A percentile compares a stretch with the other conserved stretches of the same genome.
phyloP scores from a whole-genome alignment of 139 green algal species.

The Trebouxia sp. region DNA sequence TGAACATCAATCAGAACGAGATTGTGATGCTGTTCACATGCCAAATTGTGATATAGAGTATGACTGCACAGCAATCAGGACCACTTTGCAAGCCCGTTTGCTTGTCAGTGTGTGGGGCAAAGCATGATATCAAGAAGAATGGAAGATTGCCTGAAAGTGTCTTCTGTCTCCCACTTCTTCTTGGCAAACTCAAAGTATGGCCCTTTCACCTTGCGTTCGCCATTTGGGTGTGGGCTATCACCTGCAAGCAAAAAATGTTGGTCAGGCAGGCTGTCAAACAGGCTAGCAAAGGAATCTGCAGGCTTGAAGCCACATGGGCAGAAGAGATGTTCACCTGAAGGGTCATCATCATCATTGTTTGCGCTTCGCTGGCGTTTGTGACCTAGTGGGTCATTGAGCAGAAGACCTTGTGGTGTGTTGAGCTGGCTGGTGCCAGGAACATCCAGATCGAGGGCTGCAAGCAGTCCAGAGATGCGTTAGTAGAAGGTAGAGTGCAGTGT shows the following conservation, averaged over 20 bases:
- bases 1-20: too few species aligned
- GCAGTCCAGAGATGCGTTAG: too few species aligned
- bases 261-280: too few species aligned
- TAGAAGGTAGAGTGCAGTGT: not conserved
- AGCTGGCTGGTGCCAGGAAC: conserved; percentile 9
- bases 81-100: not conserved
- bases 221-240: not conserved
- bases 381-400: not conserved
- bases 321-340: not conserved
- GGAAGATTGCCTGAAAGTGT: conserved; percentile 39
- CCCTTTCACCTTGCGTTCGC: conserved; percentile 26
- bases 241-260: not conserved
- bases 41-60: too few species aligned
- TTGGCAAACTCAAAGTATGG: conserved; percentile 45
- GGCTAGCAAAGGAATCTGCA: too few species aligned
- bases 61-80: not conserved
- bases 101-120: not conserved
- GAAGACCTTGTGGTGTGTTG: not conserved
- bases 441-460: not conserved
- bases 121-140: too few species aligned
- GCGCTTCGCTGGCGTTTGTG: not conserved
- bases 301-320: too few species aligned
- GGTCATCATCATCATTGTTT: conserved; percentile 23
- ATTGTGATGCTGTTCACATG: too few species aligned
- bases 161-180: conserved; percentile 41